These are phyloP conservation scores for Monilinia fructicola DNA, from an alignment of 2,329 filamentous ascomycete species.

Conservation along the genomic window DNA sequence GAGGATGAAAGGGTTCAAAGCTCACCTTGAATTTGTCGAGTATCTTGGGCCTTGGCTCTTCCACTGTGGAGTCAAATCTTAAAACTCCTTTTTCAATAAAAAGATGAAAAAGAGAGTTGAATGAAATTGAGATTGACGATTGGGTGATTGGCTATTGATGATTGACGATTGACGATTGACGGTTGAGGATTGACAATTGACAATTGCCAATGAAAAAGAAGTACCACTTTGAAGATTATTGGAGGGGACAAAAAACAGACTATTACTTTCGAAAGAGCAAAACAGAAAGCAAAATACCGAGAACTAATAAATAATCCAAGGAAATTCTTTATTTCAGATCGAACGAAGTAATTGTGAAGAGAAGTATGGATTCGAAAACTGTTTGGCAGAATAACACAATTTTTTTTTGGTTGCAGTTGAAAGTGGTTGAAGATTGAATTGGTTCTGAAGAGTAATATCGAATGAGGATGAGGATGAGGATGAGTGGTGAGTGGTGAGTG, in stretches of 20 bases:
- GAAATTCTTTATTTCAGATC: not conserved
- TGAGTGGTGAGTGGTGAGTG: no score
- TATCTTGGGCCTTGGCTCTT: conserved; percentile 14
- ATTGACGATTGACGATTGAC: no score
- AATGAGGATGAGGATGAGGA: not conserved
- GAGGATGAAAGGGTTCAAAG: not conserved
- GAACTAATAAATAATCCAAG: conserved; percentile 7
- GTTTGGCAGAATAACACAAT: conserved; percentile 7
- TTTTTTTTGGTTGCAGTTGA: not conserved
- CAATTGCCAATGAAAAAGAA: not conserved
- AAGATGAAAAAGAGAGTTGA: conserved; percentile 2
- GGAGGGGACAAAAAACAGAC: not conserved
- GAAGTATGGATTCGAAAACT: not conserved
- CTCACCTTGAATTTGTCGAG: conserved; percentile 23
- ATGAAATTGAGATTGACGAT: conserved; percentile 18
- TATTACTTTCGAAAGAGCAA: not conserved
- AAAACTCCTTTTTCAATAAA: conserved; percentile 19
- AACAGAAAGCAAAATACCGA: conserved; percentile 9
- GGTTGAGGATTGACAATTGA: no score
- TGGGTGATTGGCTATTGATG: not conserved
- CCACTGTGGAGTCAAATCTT: conserved; percentile 25
- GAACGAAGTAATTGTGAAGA: not conserved
- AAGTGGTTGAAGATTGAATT: not conserved
- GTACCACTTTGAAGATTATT: conserved; percentile 17
- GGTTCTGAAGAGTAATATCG: conserved; percentile 13